phyloP scores from a whole-genome alignment of 176 grass and related monocot genomes.

The Aegilops longissima region DNA sequence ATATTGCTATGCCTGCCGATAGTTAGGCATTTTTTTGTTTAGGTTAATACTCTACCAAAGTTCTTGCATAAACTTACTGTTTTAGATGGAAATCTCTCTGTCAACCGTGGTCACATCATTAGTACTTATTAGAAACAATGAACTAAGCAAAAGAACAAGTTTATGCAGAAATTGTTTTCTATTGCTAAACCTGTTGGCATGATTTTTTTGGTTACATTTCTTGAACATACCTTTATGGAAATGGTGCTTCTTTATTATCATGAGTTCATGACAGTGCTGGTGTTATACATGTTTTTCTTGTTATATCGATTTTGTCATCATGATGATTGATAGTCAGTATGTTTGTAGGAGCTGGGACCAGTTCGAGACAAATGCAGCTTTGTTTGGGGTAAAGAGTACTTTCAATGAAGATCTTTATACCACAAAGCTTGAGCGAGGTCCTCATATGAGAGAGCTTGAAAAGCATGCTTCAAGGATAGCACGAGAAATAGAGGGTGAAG shows the following conservation, averaged over 20 bases:
- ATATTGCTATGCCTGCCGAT: neutral
- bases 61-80: neutral
- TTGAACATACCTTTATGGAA: neutral
- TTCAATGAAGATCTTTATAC: constrained; percentile 99
- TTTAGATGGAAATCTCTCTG: constrained; percentile 4
- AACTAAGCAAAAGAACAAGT: neutral
- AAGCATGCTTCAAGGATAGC: constrained; percentile 81
- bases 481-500: constrained; percentile 95
- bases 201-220: neutral
- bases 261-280: neutral
- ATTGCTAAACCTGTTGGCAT: neutral
- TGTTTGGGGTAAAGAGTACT: constrained; percentile 98
- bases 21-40: neutral
- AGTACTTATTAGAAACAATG: neutral
- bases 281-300: neutral
- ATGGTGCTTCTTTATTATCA: neutral
- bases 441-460: constrained; percentile 93
- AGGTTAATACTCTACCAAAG: neutral
- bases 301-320: neutral
- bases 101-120: neutral
- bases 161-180: neutral
- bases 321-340: neutral
- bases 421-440: constrained; percentile 94
- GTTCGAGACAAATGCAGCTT: constrained; percentile 83
- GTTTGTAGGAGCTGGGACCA: constrained; percentile 91